Evolutionary conservation across 257 asterid genomes (phyloP), one percentile per base, ranked within the genome.

Genomic region (Solanum paucissectum): DNA sequence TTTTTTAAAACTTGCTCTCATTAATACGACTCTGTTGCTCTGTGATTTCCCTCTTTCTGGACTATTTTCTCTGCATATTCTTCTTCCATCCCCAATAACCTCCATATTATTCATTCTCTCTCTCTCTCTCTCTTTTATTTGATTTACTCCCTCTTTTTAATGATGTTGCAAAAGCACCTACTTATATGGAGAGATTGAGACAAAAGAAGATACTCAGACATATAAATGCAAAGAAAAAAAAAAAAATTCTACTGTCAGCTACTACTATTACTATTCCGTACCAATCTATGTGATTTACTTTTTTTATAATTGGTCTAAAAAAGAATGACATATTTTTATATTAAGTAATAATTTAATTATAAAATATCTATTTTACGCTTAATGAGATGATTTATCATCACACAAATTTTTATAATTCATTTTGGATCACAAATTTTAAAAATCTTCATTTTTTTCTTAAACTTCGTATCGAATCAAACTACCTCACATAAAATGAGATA

Each of bases 1-100:
- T 90, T 88, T 95, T 91, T 91, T 94, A 92, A 94, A 94, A 4
- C 93, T 85, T 49, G 98, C 91, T 81, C 55, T 46, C 23, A 46
- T 46, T 62, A 58, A 58, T 58, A 81, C 88, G 87, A 68, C 84
- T 90, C 52, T 27, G 40, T 18, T 69, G 87, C 37, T 88, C 90
- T 14, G 86, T 38, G 81, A 87, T 66, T 9, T 85, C 68, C 40
- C 68, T 81, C 68, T 90, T 42, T 83, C 95, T 12, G 94, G 93
- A 25, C 91, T 90, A 88, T 55, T 84, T 18, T 90, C 92, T 90
- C 92, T 92, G 86, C 90, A 64, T 34, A 52, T 62, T 52, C 64
- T 90, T 66, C 90, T 72, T 33, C 91, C 85, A 81, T 27, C 89
- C 37, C 92, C 89, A 86, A 74, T 62, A 62, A n/a, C 71, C 7